A percentile compares a stretch with the other conserved stretches of the same genome.
Evolutionary conservation across 2,329 filamentous ascomycete genomes (phyloP).

Genomic region (Aspergillus carbonarius): DNA sequence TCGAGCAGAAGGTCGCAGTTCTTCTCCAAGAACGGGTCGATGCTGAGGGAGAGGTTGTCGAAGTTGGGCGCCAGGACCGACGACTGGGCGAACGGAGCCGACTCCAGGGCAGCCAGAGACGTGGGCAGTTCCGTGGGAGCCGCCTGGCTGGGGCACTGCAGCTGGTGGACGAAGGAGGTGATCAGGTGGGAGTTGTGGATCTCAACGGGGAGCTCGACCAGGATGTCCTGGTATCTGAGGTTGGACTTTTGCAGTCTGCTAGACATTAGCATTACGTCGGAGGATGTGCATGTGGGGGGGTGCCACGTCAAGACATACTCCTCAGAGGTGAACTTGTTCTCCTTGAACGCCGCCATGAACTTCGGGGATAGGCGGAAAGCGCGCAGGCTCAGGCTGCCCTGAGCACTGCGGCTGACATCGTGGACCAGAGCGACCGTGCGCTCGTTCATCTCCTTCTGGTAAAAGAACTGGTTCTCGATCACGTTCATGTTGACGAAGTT

Average conservation of each 20-base stretch:
- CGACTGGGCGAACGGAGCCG: conserved; percentile 58
- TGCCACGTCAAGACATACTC: too few species aligned
- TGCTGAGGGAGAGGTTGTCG: conserved; percentile 84
- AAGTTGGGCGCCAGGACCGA: conserved; percentile 80
- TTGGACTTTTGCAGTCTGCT: conserved; percentile 88
- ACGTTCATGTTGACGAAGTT: conserved; percentile 95
- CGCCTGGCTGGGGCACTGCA: conserved; percentile 66
- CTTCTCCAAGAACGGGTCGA: conserved; percentile 98
- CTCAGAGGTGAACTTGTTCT: conserved; percentile 96
- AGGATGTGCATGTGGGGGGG: too few species aligned
- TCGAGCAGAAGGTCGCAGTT: conserved; percentile 95
- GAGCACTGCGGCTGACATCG: conserved; percentile 91
- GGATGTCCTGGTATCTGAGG: conserved; percentile 88
- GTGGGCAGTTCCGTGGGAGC: conserved; percentile 72
- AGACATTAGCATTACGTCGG: conserved; percentile 23
- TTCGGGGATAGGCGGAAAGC: conserved; percentile 85
- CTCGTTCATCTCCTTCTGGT: conserved; percentile 90
- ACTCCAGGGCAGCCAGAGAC: conserved; percentile 74
- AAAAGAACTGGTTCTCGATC: conserved; percentile 97
- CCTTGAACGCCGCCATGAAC: conserved; percentile 91
- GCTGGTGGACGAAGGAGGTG: conserved; percentile 90
- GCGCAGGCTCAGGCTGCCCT: conserved; percentile 83
- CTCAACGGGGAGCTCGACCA: conserved; percentile 82
- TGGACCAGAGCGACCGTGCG: conserved; percentile 85
- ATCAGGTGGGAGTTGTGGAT: conserved; percentile 98